These are phyloP conservation scores for Dendrobium catenatum DNA, from an alignment of 106 monocot genomes.

Conservation along the genomic window DNA sequence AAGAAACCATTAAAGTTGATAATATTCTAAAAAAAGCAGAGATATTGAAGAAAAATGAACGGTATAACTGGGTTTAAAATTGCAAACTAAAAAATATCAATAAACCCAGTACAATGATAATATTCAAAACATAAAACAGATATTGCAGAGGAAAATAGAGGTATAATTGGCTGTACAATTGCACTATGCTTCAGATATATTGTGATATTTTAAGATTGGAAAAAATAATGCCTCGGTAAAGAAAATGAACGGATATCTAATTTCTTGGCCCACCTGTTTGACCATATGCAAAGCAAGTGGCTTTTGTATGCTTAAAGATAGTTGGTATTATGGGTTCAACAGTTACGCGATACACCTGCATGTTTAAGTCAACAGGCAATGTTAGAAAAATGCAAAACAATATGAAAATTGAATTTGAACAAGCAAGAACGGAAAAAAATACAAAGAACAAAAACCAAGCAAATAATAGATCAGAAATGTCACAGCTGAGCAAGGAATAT, in stretches of 20 bases:
- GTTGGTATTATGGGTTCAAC: constrained; percentile 88
- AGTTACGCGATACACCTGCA: constrained; percentile 81
- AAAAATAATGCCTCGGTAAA: not conserved
- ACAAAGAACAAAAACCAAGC: not conserved
- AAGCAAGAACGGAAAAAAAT: not conserved
- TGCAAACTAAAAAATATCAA: not conserved
- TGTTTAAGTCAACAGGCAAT: not conserved
- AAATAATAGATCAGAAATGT: not conserved
- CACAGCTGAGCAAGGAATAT: not conserved
- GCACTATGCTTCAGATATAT: not conserved
- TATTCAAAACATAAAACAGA: not conserved
- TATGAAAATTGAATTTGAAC: not conserved
- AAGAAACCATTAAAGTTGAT: not conserved
- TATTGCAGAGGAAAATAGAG: not conserved
- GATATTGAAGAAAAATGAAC: no score
- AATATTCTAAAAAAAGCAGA: not conserved
- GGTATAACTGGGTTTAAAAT: not conserved
- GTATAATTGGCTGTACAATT: not conserved
- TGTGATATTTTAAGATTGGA: not conserved
- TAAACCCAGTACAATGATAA: not conserved
- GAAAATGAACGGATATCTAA: not conserved
- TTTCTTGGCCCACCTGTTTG: constrained; percentile 51
- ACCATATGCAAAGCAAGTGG: constrained; percentile 92
- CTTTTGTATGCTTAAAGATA: constrained; percentile 82
- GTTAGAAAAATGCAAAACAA: not conserved